These are phyloP conservation scores for Sungouiozyma ichnusensis DNA, from an alignment of 805 yeast genomes.

Conservation along the genomic window DNA sequence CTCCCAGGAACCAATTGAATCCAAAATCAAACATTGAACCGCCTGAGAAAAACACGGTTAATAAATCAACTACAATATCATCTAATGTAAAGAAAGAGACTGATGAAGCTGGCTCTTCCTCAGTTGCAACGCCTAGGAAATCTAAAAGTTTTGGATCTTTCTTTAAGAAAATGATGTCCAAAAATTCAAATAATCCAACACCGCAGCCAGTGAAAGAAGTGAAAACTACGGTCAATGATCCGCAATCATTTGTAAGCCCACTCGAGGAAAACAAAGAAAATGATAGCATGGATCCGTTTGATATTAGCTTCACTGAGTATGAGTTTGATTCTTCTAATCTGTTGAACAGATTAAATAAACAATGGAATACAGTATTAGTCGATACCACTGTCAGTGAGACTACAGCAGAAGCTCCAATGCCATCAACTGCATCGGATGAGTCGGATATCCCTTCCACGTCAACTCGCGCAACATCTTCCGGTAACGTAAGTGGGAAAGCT, in stretches of 20 bases:
- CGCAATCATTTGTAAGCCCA: no score
- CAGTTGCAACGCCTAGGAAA: background rate
- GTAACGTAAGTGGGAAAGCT: conserved; percentile 4
- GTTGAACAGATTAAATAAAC: conserved; percentile 10
- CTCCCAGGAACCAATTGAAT: conserved; percentile 12
- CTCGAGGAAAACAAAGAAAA: no score
- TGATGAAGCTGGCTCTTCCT: background rate
- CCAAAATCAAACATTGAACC: no score
- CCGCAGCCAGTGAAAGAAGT: background rate
- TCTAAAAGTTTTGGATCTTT: conserved; percentile 1
- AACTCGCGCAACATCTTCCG: background rate
- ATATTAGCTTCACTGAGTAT: conserved; percentile 8
- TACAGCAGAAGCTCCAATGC: background rate
- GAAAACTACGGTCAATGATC: background rate
- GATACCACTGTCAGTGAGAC: background rate
- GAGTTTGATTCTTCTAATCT: conserved; percentile 7
- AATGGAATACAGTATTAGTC: conserved; percentile 18
- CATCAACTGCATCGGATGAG: background rate
- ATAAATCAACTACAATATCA: background rate
- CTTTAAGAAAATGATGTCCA: conserved; percentile 3
- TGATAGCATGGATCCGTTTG: background rate
- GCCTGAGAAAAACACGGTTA: background rate
- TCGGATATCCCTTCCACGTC: conserved; percentile 1
- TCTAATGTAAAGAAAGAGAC: conserved; percentile 1
- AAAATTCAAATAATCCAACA: background rate